Evolutionary conservation across 73 alveolate species (phyloP), one percentile per base, ranked within the genome.

Genomic region (Diophrys sp.): DNA sequence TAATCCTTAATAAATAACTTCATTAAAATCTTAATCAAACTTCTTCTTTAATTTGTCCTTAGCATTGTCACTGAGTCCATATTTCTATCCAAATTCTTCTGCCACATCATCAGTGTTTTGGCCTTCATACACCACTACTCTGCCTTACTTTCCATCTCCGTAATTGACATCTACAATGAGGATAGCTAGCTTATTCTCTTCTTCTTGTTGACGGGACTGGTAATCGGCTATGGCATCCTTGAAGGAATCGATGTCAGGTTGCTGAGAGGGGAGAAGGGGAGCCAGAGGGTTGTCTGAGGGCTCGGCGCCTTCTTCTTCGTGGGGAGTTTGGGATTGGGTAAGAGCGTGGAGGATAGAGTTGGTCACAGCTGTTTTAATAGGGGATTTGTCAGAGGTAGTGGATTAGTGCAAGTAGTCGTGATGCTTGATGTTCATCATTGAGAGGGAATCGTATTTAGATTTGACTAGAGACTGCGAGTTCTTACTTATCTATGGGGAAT

Each of bases 71-170:
- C n/a, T 11, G n/a, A 44, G 18, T 44, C n/a, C 5, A 44, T 44
- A 11, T 18, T 44, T 44, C 5, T 44, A 5, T 11, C n/a, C 62
- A 44, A 44, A 44, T 44, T 44, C 5, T 11, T 44, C 62, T 11
- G 62, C 62, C 18, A 44, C 62, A 11, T 44, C 62, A 44, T 44
- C 62, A 11, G 62, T 44, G n/a, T 44, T 44, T 18, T 44, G n/a
- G 5, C 62, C 62, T 44, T 44, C 62, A 18, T 44, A 44, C 18
- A 44, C 62, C 5, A 44, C 18, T 18, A 44, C 62, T 44, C 62
- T 44, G 62, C 62, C 62, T 44, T 44, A 18, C 62, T 44, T 44
- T 44, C 62, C 62, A 44, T 44, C 62, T 44, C 62, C 62, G 18
- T 44, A 44, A 18, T 44, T 44, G 18, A 44, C 62, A 44, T 44